These are phyloP conservation scores for Phylloporus sp. DNA, from an alignment of 768 basidiomycete genomes.

Conservation along the genomic window DNA sequence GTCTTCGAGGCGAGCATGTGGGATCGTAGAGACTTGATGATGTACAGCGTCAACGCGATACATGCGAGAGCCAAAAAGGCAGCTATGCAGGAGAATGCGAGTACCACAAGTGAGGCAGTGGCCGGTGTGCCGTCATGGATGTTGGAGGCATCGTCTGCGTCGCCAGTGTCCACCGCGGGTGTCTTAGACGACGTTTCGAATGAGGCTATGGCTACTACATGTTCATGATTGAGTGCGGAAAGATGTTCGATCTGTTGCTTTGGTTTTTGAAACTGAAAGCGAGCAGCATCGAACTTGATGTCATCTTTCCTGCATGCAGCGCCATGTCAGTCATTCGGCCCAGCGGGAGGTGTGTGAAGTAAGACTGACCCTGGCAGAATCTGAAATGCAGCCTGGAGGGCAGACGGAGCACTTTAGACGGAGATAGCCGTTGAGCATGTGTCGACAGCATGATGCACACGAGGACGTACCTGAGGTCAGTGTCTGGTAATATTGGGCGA, in stretches of 20 bases:
- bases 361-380: slow-evolving; percentile 35
- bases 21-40: slow-evolving; percentile 17
- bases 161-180: slow-evolving; percentile 22
- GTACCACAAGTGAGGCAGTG: slow-evolving; percentile 11
- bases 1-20: slow-evolving; percentile 19
- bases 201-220: slow-evolving; percentile 30
- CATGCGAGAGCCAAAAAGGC: slow-evolving; percentile 24
- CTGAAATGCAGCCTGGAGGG: slow-evolving; percentile 36
- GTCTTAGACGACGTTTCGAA: slow-evolving; percentile 19
- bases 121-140: slow-evolving; percentile 11
- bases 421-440: slow-evolving; percentile 13
- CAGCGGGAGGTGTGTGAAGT: slow-evolving; percentile 2
- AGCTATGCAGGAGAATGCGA: slow-evolving; percentile 25
- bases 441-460: slow-evolving; percentile 4
- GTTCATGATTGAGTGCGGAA: slow-evolving; percentile 25
- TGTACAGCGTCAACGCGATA: slow-evolving; percentile 17
- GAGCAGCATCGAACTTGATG: slow-evolving; percentile 19
- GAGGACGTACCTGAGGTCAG: slow-evolving; percentile 30
- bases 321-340: slow-evolving; percentile 10
- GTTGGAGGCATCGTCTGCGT: slow-evolving; percentile 15
- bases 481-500: slow-evolving; percentile 33
- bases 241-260: slow-evolving; percentile 31
- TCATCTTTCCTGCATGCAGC: slow-evolving; percentile 17
- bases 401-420: slow-evolving; percentile 13
- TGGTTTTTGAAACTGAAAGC: slow-evolving; percentile 29